Evolutionary conservation across 2,329 filamentous ascomycete species (phyloP).

Genomic region (Cryphonectria japonica): DNA sequence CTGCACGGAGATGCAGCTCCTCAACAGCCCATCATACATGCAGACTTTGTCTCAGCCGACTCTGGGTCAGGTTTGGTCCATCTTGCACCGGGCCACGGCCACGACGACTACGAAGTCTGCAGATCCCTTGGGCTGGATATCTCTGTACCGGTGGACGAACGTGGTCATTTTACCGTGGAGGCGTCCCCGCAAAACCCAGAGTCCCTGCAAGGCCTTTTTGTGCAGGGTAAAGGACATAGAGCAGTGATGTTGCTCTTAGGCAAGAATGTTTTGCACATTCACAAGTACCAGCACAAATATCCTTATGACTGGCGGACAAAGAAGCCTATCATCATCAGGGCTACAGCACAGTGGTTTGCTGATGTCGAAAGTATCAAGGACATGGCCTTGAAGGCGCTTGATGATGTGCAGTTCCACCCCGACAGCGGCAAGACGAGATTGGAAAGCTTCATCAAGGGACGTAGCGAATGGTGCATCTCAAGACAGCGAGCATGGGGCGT

Average conservation of each 20-base stretch:
- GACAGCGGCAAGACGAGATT: slow-evolving; percentile 73
- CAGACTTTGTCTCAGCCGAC: slow-evolving; percentile 84
- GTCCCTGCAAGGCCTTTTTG: slow-evolving; percentile 69
- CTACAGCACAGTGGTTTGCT: slow-evolving; percentile 97
- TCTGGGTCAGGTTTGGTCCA: slow-evolving; percentile 98
- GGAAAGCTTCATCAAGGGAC: slow-evolving; percentile 81
- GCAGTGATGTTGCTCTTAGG: slow-evolving; percentile 70
- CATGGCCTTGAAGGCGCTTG: slow-evolving; percentile 70
- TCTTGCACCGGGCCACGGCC: slow-evolving; percentile 90
- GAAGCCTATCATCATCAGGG: slow-evolving; percentile 84
- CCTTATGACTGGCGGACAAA: slow-evolving; percentile 98
- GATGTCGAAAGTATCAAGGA: slow-evolving; percentile 84
- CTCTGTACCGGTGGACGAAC: slow-evolving; percentile 81
- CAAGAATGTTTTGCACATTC: slow-evolving; percentile 67
- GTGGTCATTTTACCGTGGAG: slow-evolving; percentile 78
- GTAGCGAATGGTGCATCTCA: slow-evolving; percentile 98
- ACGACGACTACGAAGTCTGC: slow-evolving; percentile 92
- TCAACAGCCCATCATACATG: slow-evolving; percentile 74
- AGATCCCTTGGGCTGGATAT: slow-evolving; percentile 70
- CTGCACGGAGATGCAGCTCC: slow-evolving; percentile 63
- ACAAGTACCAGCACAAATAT: slow-evolving; percentile 86
- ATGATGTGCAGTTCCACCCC: slow-evolving; percentile 78
- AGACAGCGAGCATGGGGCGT: slow-evolving; percentile 95
- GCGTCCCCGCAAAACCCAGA: slow-evolving; percentile 74
- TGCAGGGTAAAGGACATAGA: slow-evolving; percentile 43